These are phyloP conservation scores for Asterophora parasitica DNA, from an alignment of 768 basidiomycete species.

Conservation along the genomic window DNA sequence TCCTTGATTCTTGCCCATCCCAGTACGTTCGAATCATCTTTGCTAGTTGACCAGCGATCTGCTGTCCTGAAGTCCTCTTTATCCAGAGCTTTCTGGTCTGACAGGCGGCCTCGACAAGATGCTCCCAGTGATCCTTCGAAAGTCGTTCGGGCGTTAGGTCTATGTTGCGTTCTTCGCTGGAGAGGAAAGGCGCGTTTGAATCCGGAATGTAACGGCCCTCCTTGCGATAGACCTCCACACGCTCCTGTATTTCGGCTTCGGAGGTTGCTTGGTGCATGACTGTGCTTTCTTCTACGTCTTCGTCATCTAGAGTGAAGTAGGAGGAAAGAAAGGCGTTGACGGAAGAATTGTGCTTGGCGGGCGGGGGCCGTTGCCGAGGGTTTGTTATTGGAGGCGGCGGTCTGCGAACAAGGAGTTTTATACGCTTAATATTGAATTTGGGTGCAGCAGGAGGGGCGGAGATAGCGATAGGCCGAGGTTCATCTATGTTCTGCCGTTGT, in stretches of 20 bases:
- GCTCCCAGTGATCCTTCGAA: slow-evolving; percentile 53
- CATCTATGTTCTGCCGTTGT: neutral
- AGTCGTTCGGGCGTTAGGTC: slow-evolving; percentile 29
- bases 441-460: slow-evolving; percentile 16
- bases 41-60: slow-evolving; percentile 55
- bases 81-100: slow-evolving; percentile 20
- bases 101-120: slow-evolving; percentile 45
- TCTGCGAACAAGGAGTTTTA: slow-evolving; percentile 61
- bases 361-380: slow-evolving; percentile 61
- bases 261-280: slow-evolving; percentile 18
- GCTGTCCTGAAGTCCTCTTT: slow-evolving; percentile 27
- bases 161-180: slow-evolving; percentile 20
- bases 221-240: slow-evolving; percentile 28
- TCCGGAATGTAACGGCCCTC: slow-evolving; percentile 37
- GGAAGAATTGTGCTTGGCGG: slow-evolving; percentile 47
- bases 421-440: slow-evolving; percentile 49
- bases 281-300: slow-evolving; percentile 37
- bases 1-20: slow-evolving; percentile 59
- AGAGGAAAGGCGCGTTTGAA: slow-evolving; percentile 29
- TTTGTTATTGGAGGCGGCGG: slow-evolving; percentile 60
- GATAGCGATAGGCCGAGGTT: slow-evolving; percentile 2
- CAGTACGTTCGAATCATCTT: slow-evolving; percentile 68
- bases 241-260: slow-evolving; percentile 32
- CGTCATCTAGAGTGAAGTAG: slow-evolving; percentile 50
- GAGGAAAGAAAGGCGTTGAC: slow-evolving; percentile 56